These are phyloP conservation scores for Sphagnum magellanicum DNA, from an alignment of 228 moss, liverwort and hornwort species.

Conservation along the genomic window DNA sequence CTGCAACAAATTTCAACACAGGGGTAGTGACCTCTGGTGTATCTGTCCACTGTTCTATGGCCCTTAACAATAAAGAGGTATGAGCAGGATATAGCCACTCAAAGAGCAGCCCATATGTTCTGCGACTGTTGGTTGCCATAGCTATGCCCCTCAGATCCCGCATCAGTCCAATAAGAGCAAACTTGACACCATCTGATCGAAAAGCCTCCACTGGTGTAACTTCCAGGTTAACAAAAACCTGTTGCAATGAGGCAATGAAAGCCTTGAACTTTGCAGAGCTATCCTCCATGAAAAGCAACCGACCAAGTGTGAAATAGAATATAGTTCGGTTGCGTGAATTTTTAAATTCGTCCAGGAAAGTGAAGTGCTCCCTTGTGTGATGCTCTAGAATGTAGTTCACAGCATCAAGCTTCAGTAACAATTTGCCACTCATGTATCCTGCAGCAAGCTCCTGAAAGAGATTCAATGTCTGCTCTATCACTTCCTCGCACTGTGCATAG, in stretches of 20 bases:
- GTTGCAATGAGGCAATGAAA: slow-evolving; percentile 57
- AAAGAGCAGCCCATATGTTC: slow-evolving; percentile 60
- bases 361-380: slow-evolving; percentile 62
- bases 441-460: slow-evolving; percentile 67
- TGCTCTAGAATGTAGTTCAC: slow-evolving; percentile 66
- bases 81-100: slow-evolving; percentile 67
- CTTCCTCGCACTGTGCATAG: slow-evolving; percentile 68
- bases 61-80: slow-evolving; percentile 35
- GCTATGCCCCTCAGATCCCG: slow-evolving; percentile 68
- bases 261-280: slow-evolving; percentile 68
- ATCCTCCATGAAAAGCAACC: slow-evolving; percentile 68
- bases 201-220: slow-evolving; percentile 47
- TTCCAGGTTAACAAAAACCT: slow-evolving; percentile 59
- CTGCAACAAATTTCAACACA: slow-evolving; percentile 48
- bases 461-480: slow-evolving; percentile 59
- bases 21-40: slow-evolving; percentile 52
- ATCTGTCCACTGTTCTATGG: slow-evolving; percentile 73
- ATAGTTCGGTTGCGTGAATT: slow-evolving; percentile 60
- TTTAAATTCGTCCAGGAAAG: slow-evolving; percentile 58
- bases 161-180: slow-evolving; percentile 63
- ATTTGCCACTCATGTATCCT: slow-evolving; percentile 68
- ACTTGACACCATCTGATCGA: slow-evolving; percentile 51
- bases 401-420: slow-evolving; percentile 66
- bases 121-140: slow-evolving; percentile 64
- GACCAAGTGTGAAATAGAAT: slow-evolving; percentile 63